phyloP scores from a whole-genome alignment of 306 rosid genomes.

The Vigna trinervia region DNA sequence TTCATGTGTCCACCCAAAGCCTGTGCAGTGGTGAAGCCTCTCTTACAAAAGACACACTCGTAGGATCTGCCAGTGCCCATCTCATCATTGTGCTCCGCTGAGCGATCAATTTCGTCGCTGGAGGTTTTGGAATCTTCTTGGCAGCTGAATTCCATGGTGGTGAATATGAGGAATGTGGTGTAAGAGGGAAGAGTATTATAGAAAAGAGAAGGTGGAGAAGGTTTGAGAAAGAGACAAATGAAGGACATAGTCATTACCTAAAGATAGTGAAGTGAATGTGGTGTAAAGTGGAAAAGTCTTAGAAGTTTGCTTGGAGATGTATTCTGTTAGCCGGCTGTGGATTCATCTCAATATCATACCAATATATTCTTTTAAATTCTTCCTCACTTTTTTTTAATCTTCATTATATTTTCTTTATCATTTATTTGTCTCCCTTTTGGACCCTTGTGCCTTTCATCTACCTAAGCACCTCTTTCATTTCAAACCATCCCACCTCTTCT shows the following conservation, averaged over 20 bases:
- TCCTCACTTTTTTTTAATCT: slow-evolving; percentile 8
- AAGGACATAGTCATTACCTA: slow-evolving; percentile 63
- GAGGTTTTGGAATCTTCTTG: slow-evolving; percentile 65
- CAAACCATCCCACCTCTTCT: background rate
- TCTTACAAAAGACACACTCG: slow-evolving; percentile 89
- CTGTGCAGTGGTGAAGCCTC: slow-evolving; percentile 92
- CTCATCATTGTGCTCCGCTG: slow-evolving; percentile 43
- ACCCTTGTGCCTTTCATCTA: slow-evolving; percentile 53
- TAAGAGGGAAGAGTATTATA: slow-evolving; percentile 44
- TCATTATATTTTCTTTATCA: slow-evolving; percentile 11
- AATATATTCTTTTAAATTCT: background rate
- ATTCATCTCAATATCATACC: slow-evolving; percentile 41
- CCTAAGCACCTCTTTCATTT: slow-evolving; percentile 36
- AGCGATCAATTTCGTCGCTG: slow-evolving; percentile 61
- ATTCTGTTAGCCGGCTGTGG: slow-evolving; percentile 72
- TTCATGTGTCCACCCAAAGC: slow-evolving; percentile 98
- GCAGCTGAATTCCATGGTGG: slow-evolving; percentile 56
- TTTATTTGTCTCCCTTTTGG: slow-evolving; percentile 49
- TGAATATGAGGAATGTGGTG: slow-evolving; percentile 7
- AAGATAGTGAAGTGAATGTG: slow-evolving; percentile 50
- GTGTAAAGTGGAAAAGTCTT: slow-evolving; percentile 63
- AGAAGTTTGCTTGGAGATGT: slow-evolving; percentile 52
- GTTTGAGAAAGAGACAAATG: slow-evolving; percentile 57
- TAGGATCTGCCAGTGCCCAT: slow-evolving; percentile 65
- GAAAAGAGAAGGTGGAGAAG: slow-evolving; percentile 49